Base-by-base conservation (phyloP, 495 filamentous ascomycete species). In the Gamarada debralockiae region DNA sequence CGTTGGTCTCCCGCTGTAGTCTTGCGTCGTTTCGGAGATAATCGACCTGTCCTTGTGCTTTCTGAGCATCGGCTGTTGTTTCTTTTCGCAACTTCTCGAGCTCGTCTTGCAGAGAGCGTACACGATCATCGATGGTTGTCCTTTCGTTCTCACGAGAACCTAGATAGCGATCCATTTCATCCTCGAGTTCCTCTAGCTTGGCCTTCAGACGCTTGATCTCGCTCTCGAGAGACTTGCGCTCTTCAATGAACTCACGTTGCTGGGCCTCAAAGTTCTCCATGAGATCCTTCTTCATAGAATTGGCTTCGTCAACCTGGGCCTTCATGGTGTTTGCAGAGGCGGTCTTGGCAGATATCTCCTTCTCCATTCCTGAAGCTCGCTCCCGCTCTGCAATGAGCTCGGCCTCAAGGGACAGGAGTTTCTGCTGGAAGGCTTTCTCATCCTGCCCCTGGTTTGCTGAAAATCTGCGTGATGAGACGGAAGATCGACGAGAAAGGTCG, bases 201-300 rank as follows among this genome's bases (percentile, higher is more conserved):
- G 81, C 72, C 57, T 86, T 89, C 48, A 89, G 75, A 23, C 81
- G 80, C 48, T 81, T 82, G 46, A 92, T 79, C 67, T 97, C 90
- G 15, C 77, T 70, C 58, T 96, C 87, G 15, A 97, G 73, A 9
- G 79, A 84, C 59, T 82, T 86, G 21, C 92, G 82, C 66, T 97
- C 91, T 48, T 83, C 82, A 38, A 86, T 76, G 61, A 96, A 96
- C 62, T 97, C 92, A 24, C 82, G 82, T 63, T 95, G 89, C 27
- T 90, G 80, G 27, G 92, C 88, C 60, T 97, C 90, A 65, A 99
- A 84, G 61, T 99, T 99, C 36, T 87, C 86, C 65, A 99, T 81
- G 1, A 99, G 79, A 61, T 99, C 93, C 62, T 88, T 83, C 67
- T 99, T 99, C 0, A 88, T 99, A 2, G 88, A 92, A 55, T 89